Base-by-base conservation (phyloP, 139 green algal genomes). In the Protoeuglena noctilucae region DNA sequence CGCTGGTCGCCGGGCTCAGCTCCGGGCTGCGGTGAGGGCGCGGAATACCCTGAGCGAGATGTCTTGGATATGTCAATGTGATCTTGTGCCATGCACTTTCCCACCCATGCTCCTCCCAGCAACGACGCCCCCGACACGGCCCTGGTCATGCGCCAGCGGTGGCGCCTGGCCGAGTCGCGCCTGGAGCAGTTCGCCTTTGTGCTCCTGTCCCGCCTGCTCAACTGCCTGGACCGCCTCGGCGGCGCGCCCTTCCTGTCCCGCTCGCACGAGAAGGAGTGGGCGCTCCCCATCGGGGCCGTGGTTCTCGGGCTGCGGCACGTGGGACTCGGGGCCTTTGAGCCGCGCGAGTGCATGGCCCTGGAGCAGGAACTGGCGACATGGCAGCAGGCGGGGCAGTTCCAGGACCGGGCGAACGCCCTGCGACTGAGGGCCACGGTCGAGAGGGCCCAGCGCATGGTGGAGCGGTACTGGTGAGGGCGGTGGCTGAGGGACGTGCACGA, bases 181-280 rank as follows among this genome's bases (percentile, higher is more conserved):
- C 64, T 82, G 0, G 89, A 98, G 70, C 85, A 97, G 53, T 95
- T 89, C 57, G 57, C 66, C 2, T 98, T 97, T 61, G 85, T 95
- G 41, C 67, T 95, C 29, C 63, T 94, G 16, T 75, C 58, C 40
- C 64, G 77, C 22, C 71, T 87, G 41, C 65, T 81, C 49, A 86
- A 84, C 41, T n/a, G 48, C 12, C 40, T 92, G 21, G 81, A 88
- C 39, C 43, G 57, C 39, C 65, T 79, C 68, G 79, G 75, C 39
- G 74, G 69, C 9, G 31, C 70, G 16, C 26, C 46, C 45, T 56
- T 52, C 30, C 62, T 93, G 45, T 59, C 65, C 28, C 46, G 23
- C 4, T 70, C 66, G 28, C 56, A 51, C 28, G 80, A 81, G 57
- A 53, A 56, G 21, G 64, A 54, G 17, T 93, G 84, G 84, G 56